Percentiles rank a stretch among this genome's conserved stretches.
phyloP scores from a whole-genome alignment of 2,329 filamentous ascomycete species.

The Stachybotrys chartarum region DNA sequence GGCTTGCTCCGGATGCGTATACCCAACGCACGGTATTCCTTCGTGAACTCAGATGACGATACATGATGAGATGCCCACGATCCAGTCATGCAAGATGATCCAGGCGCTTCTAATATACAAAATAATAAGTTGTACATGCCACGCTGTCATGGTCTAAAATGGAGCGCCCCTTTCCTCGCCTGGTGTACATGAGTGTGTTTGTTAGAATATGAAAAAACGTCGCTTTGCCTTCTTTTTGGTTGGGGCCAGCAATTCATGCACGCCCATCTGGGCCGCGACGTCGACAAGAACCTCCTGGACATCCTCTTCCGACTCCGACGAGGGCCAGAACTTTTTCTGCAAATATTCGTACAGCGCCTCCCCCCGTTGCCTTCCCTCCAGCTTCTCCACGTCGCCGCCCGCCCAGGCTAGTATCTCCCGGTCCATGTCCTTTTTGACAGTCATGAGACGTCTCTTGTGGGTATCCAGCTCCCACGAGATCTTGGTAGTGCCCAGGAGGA shows the following conservation, averaged over 20 bases:
- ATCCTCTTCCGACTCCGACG: slow-evolving; percentile 12
- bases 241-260: slow-evolving; percentile 24
- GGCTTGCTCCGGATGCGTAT: too few species aligned
- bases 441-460: slow-evolving; percentile 32
- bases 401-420: slow-evolving; percentile 21
- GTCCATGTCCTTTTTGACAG: slow-evolving; percentile 35
- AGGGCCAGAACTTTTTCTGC: slow-evolving; percentile 29
- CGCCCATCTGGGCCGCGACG: slow-evolving; percentile 36
- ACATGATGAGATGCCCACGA: background rate
- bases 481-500: slow-evolving; percentile 36
- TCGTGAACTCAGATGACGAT: background rate
- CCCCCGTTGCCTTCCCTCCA: slow-evolving; percentile 27
- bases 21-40: too few species aligned
- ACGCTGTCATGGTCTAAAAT: background rate
- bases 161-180: background rate
- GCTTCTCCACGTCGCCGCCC: slow-evolving; percentile 21
- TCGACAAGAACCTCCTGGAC: slow-evolving; percentile 19
- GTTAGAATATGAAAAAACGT: background rate
- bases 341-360: slow-evolving; percentile 36
- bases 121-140: background rate
- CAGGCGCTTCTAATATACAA: background rate
- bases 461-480: slow-evolving; percentile 33
- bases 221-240: slow-evolving; percentile 4
- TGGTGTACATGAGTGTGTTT: background rate
- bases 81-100: background rate